Base-by-base conservation (phyloP, 495 filamentous ascomycete species). In the Lasiosphaeris hirsuta region DNA sequence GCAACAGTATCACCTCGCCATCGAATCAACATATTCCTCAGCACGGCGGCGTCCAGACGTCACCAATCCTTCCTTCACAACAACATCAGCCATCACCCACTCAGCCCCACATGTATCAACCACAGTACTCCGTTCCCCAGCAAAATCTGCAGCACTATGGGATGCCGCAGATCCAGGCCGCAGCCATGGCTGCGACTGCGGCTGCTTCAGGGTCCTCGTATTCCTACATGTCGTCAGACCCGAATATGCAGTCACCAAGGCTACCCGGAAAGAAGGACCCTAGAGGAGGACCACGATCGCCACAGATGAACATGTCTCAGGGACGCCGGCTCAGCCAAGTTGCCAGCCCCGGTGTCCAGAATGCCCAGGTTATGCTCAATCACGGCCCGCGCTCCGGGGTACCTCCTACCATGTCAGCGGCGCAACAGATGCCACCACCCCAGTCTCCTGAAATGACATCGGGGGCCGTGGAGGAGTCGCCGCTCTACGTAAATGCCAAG, bases 401-500 rank as follows among this genome's bases (percentile, higher is more conserved):
- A 6, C 73, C 72, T 10, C 73, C 78, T 41, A 72, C 75, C 7
- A 76, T 77, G 54, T 75, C 78, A 63, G 72, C 78, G 5, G 68
- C 71, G 8, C 75, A 77, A 64, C 66, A 72, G 46, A 77, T 78
- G 75, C 77, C 74, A 0, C 88, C 85, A 54, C 90, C 89, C 45
- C 83, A 88, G 51, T 95, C 91, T 1, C 90, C 91, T 1, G 94
- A 96, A 63, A 82, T 94, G 68, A 83, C 87, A 1, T 78, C 87
- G 3, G 84, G 87, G 2, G 75, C 74, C 33, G 88, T 88, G 11
- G 94, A 97, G 72, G 94, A 98, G 70, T 92, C 94, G 6, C 94
- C 94, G 0, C 78, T 98, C 7, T 98, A 97, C 62, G 94, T 98
- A 65, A 98, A 98, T 66, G 94, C 94, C 2, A 98, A 98, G 72